Evolutionary conservation across 495 filamentous ascomycete genomes (phyloP), one percentile per base, ranked within the genome.

Genomic region (Penicillium goetzii): DNA sequence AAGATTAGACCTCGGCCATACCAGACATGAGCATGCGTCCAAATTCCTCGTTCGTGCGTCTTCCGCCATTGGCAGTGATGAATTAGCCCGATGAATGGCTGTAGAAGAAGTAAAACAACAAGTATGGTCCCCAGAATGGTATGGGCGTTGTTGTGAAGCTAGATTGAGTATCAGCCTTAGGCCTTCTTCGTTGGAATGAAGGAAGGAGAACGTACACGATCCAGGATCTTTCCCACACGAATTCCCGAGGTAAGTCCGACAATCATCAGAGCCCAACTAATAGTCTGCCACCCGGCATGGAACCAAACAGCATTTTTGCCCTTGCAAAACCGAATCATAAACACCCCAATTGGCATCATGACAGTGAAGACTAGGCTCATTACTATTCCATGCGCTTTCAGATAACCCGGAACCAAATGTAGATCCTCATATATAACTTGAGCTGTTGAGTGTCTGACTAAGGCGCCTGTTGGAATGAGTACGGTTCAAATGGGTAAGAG

Each of bases 121-220:
- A 51, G 8, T 5, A 51, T 30, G 6, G 47, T 51, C 12, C 47
- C 47, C 6, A 51, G 14, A 51, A 51, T 51, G 9, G 23, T 51
- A 7, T 51, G 47, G 23, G 47, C 28, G 47, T 51, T 51, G 21
- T 51, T 51, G 47, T 51, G 47, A 25, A 51, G 47, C 47, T 51
- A 26, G 3, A 28, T 2, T 3, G 0, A 25, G 17, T 14, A 51
- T 51, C 10, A 51, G 47, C 47, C 19, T 10, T 23, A 25, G 3
- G 21, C 19, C 19, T 25, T 10, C n/a, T 2, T 51, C 5, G 23
- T 10, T 9, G n/a, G n/a, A n/a, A n/a, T 28, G 11, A 26, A 17
- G 25, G 45, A 14, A 30, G 4, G 23, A 28, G 3, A 28, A 51
- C 47, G 2, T 26, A 51, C 47, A 51, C 47, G 47, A 28, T 51